Base-by-base conservation (phyloP, 2,329 filamentous ascomycete genomes). In the Alternaria ethzedia region DNA sequence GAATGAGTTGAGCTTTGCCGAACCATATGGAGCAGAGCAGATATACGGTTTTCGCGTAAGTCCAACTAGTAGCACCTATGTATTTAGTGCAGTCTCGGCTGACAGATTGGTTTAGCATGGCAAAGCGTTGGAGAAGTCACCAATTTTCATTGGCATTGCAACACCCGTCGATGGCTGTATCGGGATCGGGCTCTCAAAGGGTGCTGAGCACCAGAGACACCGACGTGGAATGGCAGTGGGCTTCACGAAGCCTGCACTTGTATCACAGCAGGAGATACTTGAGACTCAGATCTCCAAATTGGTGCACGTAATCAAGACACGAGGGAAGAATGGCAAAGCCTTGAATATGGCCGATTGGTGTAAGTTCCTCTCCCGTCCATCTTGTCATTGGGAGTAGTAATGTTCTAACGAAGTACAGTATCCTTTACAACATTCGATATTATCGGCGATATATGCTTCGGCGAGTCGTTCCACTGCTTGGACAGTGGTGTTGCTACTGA, bases 381-480 rank as follows among this genome's bases (percentile, higher is more conserved):
- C 5, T 21, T 7, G 23, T 13, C 25, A 15, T n/a, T 30, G n/a
- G 28, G 17, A 0, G 2, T 8, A 20, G 43, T 20, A n/a, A 30
- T 21, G 7, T 2, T 17, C 25, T 45, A 26, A 45, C 17, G 7
- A 2, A 11, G 28, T 6, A 44, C 2, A 56, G 54, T 45, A 21
- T 45, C 54, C n/a, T 56, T 21, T 20, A 45, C 41, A 13, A 56
- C 54, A 6, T 56, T 56, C 15, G 54, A 56, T 21, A 47, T 56
- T 2, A 56, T 56, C n/a, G 54, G 54, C 10, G 54, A 56, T 26
- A 20, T 56, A 15, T 56, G 54, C 32, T 56, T 56, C 11, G 54
- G 25, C n/a, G 43, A 56, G 20, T 32, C 54, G 13, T 56, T 56
- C 15, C 17, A 32, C 28, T 56, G 54, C 15, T 28, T 56, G 17